Evolutionary conservation across 768 basidiomycete species (phyloP).

Genomic region (Leucocoprinus birnbaumii): DNA sequence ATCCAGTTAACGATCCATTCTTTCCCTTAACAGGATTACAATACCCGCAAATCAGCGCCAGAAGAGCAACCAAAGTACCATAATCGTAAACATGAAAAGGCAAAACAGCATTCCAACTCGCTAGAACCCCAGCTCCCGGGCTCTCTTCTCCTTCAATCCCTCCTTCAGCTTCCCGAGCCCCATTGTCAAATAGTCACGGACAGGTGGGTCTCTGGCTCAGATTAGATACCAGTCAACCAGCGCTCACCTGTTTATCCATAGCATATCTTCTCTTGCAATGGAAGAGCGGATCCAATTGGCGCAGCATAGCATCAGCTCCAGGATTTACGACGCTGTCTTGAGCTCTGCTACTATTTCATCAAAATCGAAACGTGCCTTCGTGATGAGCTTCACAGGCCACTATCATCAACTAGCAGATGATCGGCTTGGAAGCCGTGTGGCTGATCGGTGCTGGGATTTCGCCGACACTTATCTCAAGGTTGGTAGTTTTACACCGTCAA

Average conservation of each 20-base stretch:
- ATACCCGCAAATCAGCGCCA: conserved; percentile 2
- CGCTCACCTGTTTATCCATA: conserved; percentile 24
- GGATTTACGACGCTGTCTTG: conserved; percentile 77
- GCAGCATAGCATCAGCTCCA: conserved; percentile 61
- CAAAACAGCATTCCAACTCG: conserved; percentile 22
- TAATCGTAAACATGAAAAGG: conserved; percentile 14
- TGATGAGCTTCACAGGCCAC: conserved; percentile 73
- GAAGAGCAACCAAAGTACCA: conserved; percentile 11
- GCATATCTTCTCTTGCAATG: conserved; percentile 54
- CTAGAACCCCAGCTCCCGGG: conserved; percentile 79
- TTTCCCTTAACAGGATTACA: conserved; percentile 1
- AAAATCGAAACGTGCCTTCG: conserved; percentile 67
- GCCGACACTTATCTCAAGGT: conserved; percentile 95
- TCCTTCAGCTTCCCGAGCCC: conserved; percentile 66
- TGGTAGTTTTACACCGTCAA: conserved; percentile 14
- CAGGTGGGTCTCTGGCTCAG: conserved; percentile 44
- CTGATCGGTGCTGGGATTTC: conserved; percentile 86
- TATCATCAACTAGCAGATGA: conserved; percentile 85
- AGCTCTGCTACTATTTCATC: conserved; percentile 62
- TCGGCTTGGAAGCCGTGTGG: conserved; percentile 86
- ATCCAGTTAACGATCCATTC: background rate
- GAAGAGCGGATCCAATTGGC: conserved; percentile 54
- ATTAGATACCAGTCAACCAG: background rate
- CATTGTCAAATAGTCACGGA: conserved; percentile 67
- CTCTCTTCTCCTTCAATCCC: conserved; percentile 78